A percentile compares a stretch with the other conserved stretches of the same genome.
phyloP scores from a whole-genome alignment of 192 early-diverging fungal species.

The Coemansia asiatica region DNA sequence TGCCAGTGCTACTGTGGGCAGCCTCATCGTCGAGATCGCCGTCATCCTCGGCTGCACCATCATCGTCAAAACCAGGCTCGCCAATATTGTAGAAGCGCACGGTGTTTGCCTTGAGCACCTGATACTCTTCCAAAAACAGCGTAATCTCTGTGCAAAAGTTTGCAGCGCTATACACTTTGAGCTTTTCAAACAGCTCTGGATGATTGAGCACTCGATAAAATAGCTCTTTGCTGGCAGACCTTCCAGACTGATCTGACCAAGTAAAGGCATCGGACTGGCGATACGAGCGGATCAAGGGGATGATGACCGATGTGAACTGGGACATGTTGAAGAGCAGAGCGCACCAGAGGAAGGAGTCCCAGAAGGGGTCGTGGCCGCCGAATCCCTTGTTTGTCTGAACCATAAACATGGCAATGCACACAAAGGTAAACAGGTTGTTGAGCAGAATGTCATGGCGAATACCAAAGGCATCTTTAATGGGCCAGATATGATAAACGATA shows the following conservation, averaged over 20 bases:
- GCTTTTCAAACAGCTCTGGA: conserved; percentile 51
- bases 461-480: conserved; percentile 51
- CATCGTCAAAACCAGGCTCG: conserved; percentile 50
- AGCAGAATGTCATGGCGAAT: conserved; percentile 54
- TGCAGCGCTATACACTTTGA: conserved; percentile 51
- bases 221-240: conserved; percentile 40
- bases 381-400: conserved; percentile 53
- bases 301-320: conserved; percentile 50
- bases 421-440: conserved; percentile 53
- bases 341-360: conserved; percentile 55
- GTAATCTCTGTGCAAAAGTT: conserved; percentile 56
- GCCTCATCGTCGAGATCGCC: conserved; percentile 13
- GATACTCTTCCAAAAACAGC: conserved; percentile 57
- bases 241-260: conserved; percentile 41
- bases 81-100: conserved; percentile 57
- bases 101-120: conserved; percentile 55
- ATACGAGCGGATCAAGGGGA: conserved; percentile 51
- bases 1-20: neutral
- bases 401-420: conserved; percentile 53
- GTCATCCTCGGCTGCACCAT: conserved; percentile 18
- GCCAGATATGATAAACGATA: conserved; percentile 56
- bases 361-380: conserved; percentile 47
- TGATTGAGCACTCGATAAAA: conserved; percentile 56
- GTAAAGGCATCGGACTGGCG: conserved; percentile 48
- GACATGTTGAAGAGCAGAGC: conserved; percentile 54